Evolutionary conservation across 306 rosid genomes (phyloP).

Genomic region (Acacia acuminata): DNA sequence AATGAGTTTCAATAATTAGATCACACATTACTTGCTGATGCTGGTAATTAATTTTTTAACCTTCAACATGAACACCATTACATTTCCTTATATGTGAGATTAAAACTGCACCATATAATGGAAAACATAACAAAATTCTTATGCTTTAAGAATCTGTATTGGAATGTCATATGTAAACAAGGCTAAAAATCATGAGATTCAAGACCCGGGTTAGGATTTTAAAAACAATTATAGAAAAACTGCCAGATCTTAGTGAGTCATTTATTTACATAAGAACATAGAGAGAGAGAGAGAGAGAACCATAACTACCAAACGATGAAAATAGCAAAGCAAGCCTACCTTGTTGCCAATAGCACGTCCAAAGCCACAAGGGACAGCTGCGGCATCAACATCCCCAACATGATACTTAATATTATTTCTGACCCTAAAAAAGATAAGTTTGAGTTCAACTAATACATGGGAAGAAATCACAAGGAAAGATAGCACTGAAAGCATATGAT

Average conservation of each 20-base stretch:
- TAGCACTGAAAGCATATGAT: too few species aligned
- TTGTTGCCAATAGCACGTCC: slow-evolving; percentile 99
- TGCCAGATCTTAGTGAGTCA: too few species aligned
- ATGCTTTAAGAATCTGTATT: not conserved
- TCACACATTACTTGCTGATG: not conserved
- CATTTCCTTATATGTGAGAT: not conserved
- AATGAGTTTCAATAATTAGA: slow-evolving; percentile 9
- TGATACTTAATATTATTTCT: too few species aligned
- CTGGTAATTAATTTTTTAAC: not conserved
- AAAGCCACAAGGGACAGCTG: slow-evolving; percentile 93
- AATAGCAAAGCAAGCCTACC: slow-evolving; percentile 48
- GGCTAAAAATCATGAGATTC: too few species aligned
- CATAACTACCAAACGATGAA: slow-evolving; percentile 17
- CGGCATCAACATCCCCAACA: slow-evolving; percentile 97
- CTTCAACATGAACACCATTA: not conserved
- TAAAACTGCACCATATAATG: slow-evolving; percentile 9
- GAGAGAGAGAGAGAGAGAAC: too few species aligned
- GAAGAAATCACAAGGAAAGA: too few species aligned
- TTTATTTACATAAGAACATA: too few species aligned
- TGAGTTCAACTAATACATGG: too few species aligned
- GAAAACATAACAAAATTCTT: not conserved
- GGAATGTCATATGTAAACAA: not conserved
- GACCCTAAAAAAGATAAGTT: too few species aligned
- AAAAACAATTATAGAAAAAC: too few species aligned
- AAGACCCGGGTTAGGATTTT: too few species aligned